phyloP scores from a whole-genome alignment of 371 early-diverging fungal species.

The Mortierella sp. region DNA sequence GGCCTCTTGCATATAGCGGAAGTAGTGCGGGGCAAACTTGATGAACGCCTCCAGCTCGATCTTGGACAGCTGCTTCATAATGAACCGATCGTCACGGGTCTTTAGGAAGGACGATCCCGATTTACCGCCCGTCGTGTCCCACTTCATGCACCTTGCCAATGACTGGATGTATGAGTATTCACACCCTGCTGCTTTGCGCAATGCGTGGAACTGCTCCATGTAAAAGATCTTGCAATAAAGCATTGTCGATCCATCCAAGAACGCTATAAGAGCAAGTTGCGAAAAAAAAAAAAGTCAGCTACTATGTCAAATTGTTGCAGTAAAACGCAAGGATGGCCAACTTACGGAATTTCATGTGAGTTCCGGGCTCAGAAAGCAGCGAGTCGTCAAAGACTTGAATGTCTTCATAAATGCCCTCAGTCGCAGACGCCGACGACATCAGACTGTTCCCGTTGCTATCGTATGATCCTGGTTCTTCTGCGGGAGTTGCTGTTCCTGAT shows the following conservation, averaged over 20 bases:
- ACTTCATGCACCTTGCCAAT: slow-evolving; percentile 86
- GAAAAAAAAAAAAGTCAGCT: not conserved
- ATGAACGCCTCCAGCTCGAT: slow-evolving; percentile 92
- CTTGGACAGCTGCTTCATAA: slow-evolving; percentile 92
- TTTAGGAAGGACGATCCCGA: slow-evolving; percentile 93
- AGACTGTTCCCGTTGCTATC: slow-evolving; percentile 22
- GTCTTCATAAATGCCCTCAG: slow-evolving; percentile 55
- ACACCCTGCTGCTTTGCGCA: slow-evolving; percentile 87
- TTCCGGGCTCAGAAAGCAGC: slow-evolving; percentile 74
- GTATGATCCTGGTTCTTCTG: slow-evolving; percentile 32
- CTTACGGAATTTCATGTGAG: slow-evolving; percentile 80
- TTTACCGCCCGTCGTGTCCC: slow-evolving; percentile 92
- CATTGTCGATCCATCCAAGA: slow-evolving; percentile 82
- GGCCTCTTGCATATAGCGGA: slow-evolving; percentile 89
- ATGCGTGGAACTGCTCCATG: slow-evolving; percentile 93
- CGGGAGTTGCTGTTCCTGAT: slow-evolving; percentile 41
- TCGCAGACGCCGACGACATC: slow-evolving; percentile 12
- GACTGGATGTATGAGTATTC: slow-evolving; percentile 89
- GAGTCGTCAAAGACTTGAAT: slow-evolving; percentile 71
- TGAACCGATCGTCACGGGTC: slow-evolving; percentile 92
- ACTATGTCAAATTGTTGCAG: not conserved
- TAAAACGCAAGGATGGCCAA: not conserved
- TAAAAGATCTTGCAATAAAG: slow-evolving; percentile 92
- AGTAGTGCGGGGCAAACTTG: slow-evolving; percentile 93
- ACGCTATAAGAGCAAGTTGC: slow-evolving; percentile 59